Conservation (phyloP, 768 basidiomycete genomes). For the Boletellus ananas region DNA sequence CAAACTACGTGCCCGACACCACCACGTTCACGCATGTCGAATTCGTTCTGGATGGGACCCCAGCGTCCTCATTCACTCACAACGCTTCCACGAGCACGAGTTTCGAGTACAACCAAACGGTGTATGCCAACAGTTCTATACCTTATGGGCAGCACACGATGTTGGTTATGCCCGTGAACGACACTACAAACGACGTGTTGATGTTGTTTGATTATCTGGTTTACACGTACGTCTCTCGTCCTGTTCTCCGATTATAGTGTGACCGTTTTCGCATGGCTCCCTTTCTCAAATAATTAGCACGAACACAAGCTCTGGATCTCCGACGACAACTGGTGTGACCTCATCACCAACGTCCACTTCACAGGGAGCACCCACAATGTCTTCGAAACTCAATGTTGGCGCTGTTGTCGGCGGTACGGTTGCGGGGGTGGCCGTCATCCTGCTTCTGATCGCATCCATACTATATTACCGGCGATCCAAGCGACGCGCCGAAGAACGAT, state of each 20-base stretch:
- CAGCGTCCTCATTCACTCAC: not conserved
- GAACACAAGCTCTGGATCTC: not conserved
- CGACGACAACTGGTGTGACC: not conserved
- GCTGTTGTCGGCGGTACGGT: conserved; percentile 7
- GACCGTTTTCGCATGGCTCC: no score
- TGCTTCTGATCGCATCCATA: not conserved
- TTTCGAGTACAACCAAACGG: conserved; percentile 11
- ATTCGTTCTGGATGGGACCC: conserved; percentile 8
- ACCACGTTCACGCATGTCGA: conserved; percentile 1
- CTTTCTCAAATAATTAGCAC: not conserved
- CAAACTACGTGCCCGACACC: not conserved
- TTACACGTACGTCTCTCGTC: conserved; percentile 11
- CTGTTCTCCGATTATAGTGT: no score
- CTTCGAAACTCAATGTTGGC: not conserved
- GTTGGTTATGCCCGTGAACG: not conserved
- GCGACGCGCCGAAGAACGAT: no score
- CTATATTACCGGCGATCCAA: conserved; percentile 2
- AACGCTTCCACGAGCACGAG: not conserved
- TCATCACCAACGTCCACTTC: no score
- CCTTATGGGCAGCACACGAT: conserved; percentile 2
- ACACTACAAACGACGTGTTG: not conserved
- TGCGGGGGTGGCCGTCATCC: not conserved
- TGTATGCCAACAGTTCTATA: conserved; percentile 9
- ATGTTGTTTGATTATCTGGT: conserved; percentile 18
- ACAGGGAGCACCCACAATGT: not conserved